Evolutionary conservation across 192 early-diverging fungal genomes (phyloP).

Genomic region (Phlyctochytrium bullatum): DNA sequence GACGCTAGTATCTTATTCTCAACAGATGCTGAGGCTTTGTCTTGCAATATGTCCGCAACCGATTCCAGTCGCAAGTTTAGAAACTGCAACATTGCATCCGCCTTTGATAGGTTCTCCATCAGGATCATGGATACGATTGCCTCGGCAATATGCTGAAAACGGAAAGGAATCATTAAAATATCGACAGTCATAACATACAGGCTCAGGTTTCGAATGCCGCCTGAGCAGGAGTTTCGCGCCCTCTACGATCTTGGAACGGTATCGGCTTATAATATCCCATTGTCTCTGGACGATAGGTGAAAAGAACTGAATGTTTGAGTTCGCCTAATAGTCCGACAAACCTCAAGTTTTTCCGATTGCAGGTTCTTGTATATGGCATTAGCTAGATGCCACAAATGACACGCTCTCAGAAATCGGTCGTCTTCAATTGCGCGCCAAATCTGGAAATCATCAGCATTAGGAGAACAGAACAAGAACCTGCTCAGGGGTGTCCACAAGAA

Average conservation of each 20-base stretch:
- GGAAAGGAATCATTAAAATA: no score
- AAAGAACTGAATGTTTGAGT: slow-evolving; percentile 41
- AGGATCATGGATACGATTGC: no score
- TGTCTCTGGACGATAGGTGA: slow-evolving; percentile 81
- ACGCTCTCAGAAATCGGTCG: slow-evolving; percentile 66
- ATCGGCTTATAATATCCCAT: slow-evolving; percentile 78
- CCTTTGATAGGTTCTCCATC: no score
- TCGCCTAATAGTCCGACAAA: slow-evolving; percentile 5
- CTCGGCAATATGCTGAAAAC: no score
- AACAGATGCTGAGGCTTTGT: no score
- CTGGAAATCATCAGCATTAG: slow-evolving; percentile 32
- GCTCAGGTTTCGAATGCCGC: no score
- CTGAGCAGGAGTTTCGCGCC: slow-evolving; percentile 42
- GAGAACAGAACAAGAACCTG: slow-evolving; percentile 52
- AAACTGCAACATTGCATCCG: no score
- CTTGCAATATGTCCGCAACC: no score
- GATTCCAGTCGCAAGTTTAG: no score
- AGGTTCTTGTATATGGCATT: slow-evolving; percentile 67
- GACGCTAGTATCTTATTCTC: no score
- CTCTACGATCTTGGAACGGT: slow-evolving; percentile 73
- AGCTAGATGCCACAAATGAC: slow-evolving; percentile 68
- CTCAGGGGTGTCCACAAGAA: slow-evolving; percentile 82
- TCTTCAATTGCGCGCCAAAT: slow-evolving; percentile 80
- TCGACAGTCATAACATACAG: no score
- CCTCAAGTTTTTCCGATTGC: slow-evolving; percentile 36